A percentile compares a stretch with the other conserved stretches of the same genome.
phyloP scores from a whole-genome alignment of 192 early-diverging fungal genomes.

The Linnemannia schmuckeri region DNA sequence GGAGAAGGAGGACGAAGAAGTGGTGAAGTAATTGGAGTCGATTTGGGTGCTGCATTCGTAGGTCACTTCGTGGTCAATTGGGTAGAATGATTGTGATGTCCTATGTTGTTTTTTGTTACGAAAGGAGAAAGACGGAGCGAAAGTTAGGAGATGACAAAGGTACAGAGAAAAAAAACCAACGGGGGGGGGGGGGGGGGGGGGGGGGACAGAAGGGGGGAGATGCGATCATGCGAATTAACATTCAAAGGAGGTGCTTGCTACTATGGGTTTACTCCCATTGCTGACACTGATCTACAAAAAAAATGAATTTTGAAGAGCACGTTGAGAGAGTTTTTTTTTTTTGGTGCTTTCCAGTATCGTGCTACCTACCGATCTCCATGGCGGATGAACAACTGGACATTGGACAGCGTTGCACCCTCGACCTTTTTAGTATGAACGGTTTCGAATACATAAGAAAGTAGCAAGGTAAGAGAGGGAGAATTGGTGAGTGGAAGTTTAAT shows the following conservation, averaged over 20 bases:
- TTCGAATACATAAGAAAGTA: too few relatives aligned
- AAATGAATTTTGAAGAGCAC: too few relatives aligned
- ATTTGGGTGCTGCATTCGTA: slow-evolving; percentile 7
- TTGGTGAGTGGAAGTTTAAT: too few relatives aligned
- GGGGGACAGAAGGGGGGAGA: not conserved
- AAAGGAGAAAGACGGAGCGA: not conserved
- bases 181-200: not conserved
- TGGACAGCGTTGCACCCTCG: slow-evolving; percentile 6
- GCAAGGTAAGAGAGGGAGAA: too few relatives aligned
- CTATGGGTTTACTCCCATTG: too few relatives aligned
- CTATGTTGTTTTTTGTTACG: not conserved
- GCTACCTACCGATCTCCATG: slow-evolving; percentile 27
- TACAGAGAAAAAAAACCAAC: not conserved
- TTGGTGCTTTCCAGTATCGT: not conserved
- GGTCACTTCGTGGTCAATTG: slow-evolving; percentile 10
- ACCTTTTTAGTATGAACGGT: not conserved
- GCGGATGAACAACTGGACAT: slow-evolving; percentile 31
- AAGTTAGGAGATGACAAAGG: not conserved
- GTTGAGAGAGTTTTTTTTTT: too few relatives aligned
- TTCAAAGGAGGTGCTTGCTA: too few relatives aligned
- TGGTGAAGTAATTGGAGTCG: not conserved
- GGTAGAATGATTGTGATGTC: not conserved
- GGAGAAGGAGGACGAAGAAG: not conserved
- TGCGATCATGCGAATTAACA: not conserved
- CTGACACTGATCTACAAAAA: too few relatives aligned